A percentile compares a stretch with the other conserved stretches of the same genome.
Evolutionary conservation across 176 grass and related monocot genomes (phyloP).

Genomic region (Echinochloa phyllopogon): DNA sequence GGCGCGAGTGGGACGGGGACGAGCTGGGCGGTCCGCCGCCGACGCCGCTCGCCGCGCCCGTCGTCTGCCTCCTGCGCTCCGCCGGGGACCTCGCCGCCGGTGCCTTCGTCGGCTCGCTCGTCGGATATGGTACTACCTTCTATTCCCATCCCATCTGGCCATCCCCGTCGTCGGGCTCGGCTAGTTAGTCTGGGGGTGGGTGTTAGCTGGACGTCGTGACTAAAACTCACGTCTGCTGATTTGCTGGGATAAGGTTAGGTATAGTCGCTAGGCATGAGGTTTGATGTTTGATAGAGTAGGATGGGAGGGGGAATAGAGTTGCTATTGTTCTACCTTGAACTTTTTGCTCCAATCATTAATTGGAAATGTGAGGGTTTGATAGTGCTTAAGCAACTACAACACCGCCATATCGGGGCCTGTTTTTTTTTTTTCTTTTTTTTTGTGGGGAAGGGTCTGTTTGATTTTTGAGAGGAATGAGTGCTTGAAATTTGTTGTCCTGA

Average conservation of each 20-base stretch:
- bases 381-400: not conserved
- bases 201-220: not conserved
- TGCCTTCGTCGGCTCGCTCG: conserved; percentile 79
- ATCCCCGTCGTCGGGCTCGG: not conserved
- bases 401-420: not conserved
- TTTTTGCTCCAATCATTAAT: not conserved
- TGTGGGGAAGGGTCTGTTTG: not conserved
- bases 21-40: conserved; percentile 26
- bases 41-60: conserved; percentile 38
- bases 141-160: not conserved
- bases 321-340: not conserved
- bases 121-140: conserved; percentile 65
- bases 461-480: not conserved
- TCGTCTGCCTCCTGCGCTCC: conserved; percentile 74
- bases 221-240: not conserved
- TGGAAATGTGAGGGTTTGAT: not conserved
- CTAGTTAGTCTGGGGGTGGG: not conserved
- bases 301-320: not conserved
- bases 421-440: not conserved
- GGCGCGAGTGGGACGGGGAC: conserved; percentile 46
- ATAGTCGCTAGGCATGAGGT: not conserved
- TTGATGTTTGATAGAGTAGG: not conserved
- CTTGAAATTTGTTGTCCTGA: not conserved
- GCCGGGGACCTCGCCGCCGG: conserved; percentile 72
- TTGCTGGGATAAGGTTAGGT: not conserved